Evolutionary conservation across 305 asterid species (phyloP).

Genomic region (Rubia peregrina): DNA sequence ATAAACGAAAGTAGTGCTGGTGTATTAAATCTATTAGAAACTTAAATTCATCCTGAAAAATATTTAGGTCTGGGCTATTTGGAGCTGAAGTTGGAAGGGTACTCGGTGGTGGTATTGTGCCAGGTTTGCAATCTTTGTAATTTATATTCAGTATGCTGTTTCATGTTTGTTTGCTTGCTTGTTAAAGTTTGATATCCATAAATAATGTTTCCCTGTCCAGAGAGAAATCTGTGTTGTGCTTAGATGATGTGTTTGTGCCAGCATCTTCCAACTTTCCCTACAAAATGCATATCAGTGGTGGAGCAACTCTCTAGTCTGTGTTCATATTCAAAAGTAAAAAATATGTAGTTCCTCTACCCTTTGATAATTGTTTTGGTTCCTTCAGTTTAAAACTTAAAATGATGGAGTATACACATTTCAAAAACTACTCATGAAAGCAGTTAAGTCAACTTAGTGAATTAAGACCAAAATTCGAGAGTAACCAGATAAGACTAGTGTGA

Average conservation of each 20-base stretch:
- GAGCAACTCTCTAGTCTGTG: background rate
- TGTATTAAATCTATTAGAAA: background rate
- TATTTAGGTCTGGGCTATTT: slow-evolving; percentile 62
- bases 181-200: slow-evolving; percentile 4
- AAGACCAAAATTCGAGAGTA: background rate
- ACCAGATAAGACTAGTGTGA: background rate
- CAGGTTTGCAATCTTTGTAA: slow-evolving; percentile 39
- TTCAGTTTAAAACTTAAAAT: background rate
- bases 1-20: background rate
- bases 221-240: background rate
- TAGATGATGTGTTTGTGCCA: background rate
- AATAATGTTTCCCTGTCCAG: slow-evolving; percentile 1
- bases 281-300: background rate
- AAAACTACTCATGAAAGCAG: background rate
- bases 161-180: slow-evolving; percentile 8
- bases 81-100: slow-evolving; percentile 95
- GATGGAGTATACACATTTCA: background rate
- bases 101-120: slow-evolving; percentile 97
- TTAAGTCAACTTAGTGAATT: background rate
- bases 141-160: slow-evolving; percentile 6
- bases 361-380: background rate
- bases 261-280: background rate
- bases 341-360: background rate
- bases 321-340: background rate
- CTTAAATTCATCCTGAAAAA: slow-evolving; percentile 1